These are phyloP conservation scores for Wickerhamomyces sydowiorum DNA, from an alignment of 805 yeast species.

Conservation along the genomic window DNA sequence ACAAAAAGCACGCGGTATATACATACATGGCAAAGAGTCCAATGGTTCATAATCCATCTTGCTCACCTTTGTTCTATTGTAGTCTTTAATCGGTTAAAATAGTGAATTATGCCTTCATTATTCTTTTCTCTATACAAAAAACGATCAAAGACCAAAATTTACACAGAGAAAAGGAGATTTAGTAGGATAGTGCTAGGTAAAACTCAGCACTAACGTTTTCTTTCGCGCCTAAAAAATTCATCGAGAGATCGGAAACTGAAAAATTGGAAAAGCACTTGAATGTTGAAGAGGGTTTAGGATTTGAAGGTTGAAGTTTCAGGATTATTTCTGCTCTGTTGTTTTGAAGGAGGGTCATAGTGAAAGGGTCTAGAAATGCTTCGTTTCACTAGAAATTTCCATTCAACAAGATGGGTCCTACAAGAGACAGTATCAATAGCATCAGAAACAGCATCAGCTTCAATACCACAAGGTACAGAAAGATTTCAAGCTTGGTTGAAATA, in stretches of 20 bases:
- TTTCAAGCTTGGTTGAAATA: constrained; percentile 28
- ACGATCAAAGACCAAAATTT: too few relatives aligned
- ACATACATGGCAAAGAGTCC: constrained; percentile 38
- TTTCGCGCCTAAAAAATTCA: not conserved
- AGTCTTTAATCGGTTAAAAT: too few relatives aligned
- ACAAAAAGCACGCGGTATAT: not conserved
- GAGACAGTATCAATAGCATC: not conserved
- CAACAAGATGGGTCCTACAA: constrained; percentile 8
- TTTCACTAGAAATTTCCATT: constrained; percentile 10
- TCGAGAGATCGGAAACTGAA: not conserved
- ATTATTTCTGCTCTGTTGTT: too few relatives aligned
- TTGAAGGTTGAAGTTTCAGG: too few relatives aligned
- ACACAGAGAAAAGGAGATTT: not conserved
- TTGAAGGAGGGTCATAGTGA: too few relatives aligned
- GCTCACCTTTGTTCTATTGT: not conserved
- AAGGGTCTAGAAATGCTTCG: constrained; percentile 8
- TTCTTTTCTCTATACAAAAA: too few relatives aligned
- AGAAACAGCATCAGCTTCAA: constrained; percentile 5
- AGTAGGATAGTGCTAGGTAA: constrained; percentile 1
- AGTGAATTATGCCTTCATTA: too few relatives aligned
- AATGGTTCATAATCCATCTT: constrained; percentile 27
- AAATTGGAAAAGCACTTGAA: not conserved
- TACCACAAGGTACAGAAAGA: constrained; percentile 17
- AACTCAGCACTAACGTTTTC: constrained; percentile 8
- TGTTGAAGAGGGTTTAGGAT: not conserved